Percentiles rank a stretch among this genome's conserved stretches.
Evolutionary conservation across 2,329 filamentous ascomycete species (phyloP).

Genomic region (Alternaria triticimaculans): DNA sequence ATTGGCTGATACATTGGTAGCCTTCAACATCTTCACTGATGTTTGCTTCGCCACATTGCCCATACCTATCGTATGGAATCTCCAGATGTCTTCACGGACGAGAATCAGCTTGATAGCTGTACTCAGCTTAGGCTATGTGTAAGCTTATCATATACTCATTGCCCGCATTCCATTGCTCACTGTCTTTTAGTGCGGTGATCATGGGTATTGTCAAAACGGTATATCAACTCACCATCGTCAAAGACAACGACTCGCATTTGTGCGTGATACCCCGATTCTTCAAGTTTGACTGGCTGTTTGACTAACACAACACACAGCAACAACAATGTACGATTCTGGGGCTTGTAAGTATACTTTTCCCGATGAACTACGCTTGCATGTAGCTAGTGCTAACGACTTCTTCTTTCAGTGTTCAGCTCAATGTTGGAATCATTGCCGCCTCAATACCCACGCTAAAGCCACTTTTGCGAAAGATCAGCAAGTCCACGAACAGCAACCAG

Average conservation of each 20-base stretch:
- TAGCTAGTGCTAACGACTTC: background rate
- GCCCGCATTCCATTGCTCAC: background rate
- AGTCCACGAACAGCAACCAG: background rate
- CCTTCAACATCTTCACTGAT: slow-evolving; percentile 9
- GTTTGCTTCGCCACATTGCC: slow-evolving; percentile 4
- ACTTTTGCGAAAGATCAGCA: background rate
- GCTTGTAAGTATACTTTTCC: background rate
- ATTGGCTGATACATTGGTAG: background rate
- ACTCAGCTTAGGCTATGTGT: slow-evolving; percentile 1
- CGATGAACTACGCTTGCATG: background rate
- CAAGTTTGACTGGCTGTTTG: background rate
- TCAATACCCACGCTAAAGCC: slow-evolving; percentile 7
- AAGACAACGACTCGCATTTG: background rate
- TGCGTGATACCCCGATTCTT: background rate
- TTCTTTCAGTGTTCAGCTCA: slow-evolving; percentile 4
- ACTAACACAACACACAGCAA: background rate
- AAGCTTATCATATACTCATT: background rate
- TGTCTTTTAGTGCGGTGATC: background rate
- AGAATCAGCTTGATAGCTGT: background rate
- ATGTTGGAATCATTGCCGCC: slow-evolving; percentile 5
- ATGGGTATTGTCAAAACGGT: background rate
- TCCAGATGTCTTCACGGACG: background rate
- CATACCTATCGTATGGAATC: slow-evolving; percentile 2
- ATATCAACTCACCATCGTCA: background rate
- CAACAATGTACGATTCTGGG: background rate